A percentile compares a stretch with the other conserved stretches of the same genome.
Conservation (phyloP, 176 grass and related monocot species). For the Otatea glauca region DNA sequence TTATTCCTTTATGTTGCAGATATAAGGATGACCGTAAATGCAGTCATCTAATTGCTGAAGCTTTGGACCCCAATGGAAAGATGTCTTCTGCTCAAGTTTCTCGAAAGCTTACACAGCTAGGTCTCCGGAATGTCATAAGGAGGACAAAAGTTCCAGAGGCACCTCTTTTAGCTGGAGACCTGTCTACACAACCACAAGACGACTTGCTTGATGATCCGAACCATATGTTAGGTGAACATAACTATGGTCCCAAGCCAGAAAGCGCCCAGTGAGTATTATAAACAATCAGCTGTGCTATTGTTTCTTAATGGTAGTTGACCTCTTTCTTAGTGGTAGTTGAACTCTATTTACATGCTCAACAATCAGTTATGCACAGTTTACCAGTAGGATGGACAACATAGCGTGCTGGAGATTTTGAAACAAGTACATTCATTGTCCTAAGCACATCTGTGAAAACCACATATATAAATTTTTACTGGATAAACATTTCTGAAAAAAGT, state of each 20-base stretch:
- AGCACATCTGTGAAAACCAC: conserved; percentile 5
- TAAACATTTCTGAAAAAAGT: conserved; percentile 13
- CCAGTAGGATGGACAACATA: conserved; percentile 18
- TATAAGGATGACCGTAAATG: conserved; percentile 81
- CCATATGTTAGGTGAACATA: conserved; percentile 30
- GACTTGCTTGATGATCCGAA: conserved; percentile 2
- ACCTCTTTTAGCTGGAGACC: conserved; percentile 41
- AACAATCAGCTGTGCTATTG: not conserved
- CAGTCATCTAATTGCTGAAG: conserved; percentile 75
- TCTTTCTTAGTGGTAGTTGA: conserved; percentile 32
- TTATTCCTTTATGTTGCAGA: conserved; percentile 55
- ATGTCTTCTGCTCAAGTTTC: conserved; percentile 78
- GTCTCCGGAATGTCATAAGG: conserved; percentile 62
- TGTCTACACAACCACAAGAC: conserved; percentile 34
- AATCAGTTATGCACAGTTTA: conserved; percentile 23
- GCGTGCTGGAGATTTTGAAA: not conserved
- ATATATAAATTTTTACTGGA: not conserved
- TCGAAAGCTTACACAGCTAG: conserved; percentile 83
- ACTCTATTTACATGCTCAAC: conserved; percentile 12
- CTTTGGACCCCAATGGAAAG: conserved; percentile 77
- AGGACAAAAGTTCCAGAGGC: conserved; percentile 48
- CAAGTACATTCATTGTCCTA: not conserved
- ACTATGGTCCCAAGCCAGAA: conserved; percentile 38
- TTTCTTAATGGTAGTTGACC: not conserved
- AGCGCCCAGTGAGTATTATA: conserved; percentile 52